These are phyloP conservation scores for Nemania diffusa DNA, from an alignment of 2,329 filamentous ascomycete species.

Conservation along the genomic window DNA sequence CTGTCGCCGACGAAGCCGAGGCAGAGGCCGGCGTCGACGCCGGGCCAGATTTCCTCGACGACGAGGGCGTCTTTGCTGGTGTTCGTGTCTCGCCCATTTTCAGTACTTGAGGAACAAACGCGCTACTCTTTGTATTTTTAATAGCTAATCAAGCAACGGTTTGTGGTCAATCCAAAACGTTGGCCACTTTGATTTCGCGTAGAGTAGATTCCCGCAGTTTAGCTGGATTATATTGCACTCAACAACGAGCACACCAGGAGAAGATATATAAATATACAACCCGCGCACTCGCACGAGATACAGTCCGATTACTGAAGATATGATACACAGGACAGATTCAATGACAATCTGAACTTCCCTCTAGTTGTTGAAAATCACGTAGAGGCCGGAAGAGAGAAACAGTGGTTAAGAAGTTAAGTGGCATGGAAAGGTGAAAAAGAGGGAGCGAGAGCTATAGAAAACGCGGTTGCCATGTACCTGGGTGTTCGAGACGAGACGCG, in stretches of 20 bases:
- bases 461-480: constrained; percentile 13
- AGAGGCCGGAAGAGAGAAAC: not conserved
- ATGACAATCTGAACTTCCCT: not conserved
- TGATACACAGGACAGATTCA: not conserved
- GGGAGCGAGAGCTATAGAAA: not conserved
- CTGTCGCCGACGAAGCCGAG: constrained; percentile 45
- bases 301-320: not conserved
- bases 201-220: not conserved
- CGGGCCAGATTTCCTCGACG: constrained; percentile 57
- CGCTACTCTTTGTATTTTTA: not conserved
- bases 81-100: constrained; percentile 47
- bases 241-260: not conserved
- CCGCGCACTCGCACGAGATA: not conserved
- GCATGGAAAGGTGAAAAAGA: not conserved
- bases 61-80: constrained; percentile 53
- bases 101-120: not conserved
- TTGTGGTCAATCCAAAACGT: not conserved
- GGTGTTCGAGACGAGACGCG: constrained; percentile 18
- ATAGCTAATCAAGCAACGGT: not conserved
- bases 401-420: not conserved
- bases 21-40: constrained; percentile 57
- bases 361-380: not conserved
- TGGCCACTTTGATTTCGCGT: not conserved
- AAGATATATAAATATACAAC: not conserved
- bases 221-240: not conserved